Percentiles rank a stretch among this genome's conserved stretches.
phyloP scores from a whole-genome alignment of 192 early-diverging fungal genomes.

The Spinellus fusiger region DNA sequence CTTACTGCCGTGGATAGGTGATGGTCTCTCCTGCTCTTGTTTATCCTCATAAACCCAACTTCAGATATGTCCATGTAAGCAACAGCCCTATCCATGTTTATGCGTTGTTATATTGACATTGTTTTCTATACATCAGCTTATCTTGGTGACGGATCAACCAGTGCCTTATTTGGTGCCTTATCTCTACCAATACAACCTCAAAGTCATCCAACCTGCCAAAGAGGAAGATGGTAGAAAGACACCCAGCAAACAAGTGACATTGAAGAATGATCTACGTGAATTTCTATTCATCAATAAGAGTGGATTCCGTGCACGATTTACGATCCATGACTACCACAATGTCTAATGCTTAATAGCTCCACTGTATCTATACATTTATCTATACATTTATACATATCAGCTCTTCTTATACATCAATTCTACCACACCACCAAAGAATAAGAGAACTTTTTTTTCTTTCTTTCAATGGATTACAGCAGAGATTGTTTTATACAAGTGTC shows the following conservation, averaged over 20 bases:
- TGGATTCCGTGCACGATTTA: slow-evolving; percentile 39
- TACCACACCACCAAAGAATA: no score
- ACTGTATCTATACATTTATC: background rate
- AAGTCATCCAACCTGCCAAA: slow-evolving; percentile 33
- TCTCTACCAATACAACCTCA: slow-evolving; percentile 39
- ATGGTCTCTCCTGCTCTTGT: slow-evolving; percentile 46
- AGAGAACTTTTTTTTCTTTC: no score
- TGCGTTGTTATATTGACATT: background rate
- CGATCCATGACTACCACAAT: slow-evolving; percentile 50
- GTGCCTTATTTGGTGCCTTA: slow-evolving; percentile 48
- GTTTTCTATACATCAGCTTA: slow-evolving; percentile 22
- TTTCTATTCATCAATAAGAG: slow-evolving; percentile 48
- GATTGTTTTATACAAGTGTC: no score
- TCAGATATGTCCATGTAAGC: slow-evolving; percentile 49
- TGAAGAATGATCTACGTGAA: slow-evolving; percentile 54
- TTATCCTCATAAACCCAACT: slow-evolving; percentile 46
- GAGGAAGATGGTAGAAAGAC: slow-evolving; percentile 19
- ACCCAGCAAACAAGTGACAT: slow-evolving; percentile 32
- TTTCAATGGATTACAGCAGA: no score
- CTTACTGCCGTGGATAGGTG: slow-evolving; percentile 8
- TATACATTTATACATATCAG: background rate
- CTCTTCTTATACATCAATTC: no score
- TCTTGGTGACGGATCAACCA: slow-evolving; percentile 37
- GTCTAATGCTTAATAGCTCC: slow-evolving; percentile 26
- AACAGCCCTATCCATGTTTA: background rate